Base-by-base conservation (phyloP, 2,329 filamentous ascomycete genomes). In the Blumeriella jaapii region DNA sequence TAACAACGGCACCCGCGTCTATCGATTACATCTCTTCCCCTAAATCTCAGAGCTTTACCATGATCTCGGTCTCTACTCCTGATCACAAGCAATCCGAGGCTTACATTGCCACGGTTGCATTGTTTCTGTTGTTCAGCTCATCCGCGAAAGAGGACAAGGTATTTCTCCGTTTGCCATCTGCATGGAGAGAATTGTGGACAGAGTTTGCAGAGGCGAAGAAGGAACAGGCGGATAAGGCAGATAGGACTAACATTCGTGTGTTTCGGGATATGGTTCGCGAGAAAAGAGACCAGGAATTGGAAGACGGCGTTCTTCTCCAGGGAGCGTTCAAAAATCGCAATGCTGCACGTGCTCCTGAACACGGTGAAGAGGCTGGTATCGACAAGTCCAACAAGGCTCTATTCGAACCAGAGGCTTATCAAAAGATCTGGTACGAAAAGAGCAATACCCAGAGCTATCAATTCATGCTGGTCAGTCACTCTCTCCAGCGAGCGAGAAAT, bases 131-230 rank as follows among this genome's bases (percentile, higher is more conserved):
- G 1, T 94, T 86, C 45, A 74, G 76, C 1, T 69, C 72, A n/a
- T 82, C 77, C 11, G 60, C 73, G 0, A 91, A 84, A 49, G 89
- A 96, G 52, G 85, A 93, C 44, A 96, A 93, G 55, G 73, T 84
- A 2, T 80, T 79, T 40, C 57, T 93, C 43, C 73, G 82, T 32
- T 64, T 98, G 11, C 84, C 87, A 3, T 67, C 78, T 0, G 68
- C 73, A 2, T 98, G 85, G 82, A 77, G 83, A 54, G 82, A 93
- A 46, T 62, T 95, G 1, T 95, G 87, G 77, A 68, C 71, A 7
- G 86, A 96, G 53, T 71, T 94, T 39, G 66, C 76, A 0, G 74
- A 78, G 32, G 60, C 68, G 13, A 82, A 78, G 50, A 89, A 85
- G 55, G 71, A 69, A 27, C 67, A 80, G 34, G 61, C 74, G 4